These are phyloP conservation scores for Hebeloma cylindrosporum DNA, from an alignment of 768 basidiomycete genomes.

Conservation along the genomic window DNA sequence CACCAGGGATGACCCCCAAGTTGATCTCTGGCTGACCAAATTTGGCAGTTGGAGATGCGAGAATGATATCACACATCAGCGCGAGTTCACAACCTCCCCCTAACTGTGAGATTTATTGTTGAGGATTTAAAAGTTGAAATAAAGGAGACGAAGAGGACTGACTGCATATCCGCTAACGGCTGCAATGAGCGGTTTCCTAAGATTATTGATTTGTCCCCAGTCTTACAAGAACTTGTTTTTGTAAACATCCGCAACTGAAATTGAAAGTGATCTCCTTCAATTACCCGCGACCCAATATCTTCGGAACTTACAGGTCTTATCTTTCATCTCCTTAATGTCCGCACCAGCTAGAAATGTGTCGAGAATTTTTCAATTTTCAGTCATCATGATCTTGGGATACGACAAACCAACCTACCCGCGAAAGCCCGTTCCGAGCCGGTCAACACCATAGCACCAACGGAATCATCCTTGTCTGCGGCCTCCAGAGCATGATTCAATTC, in stretches of 20 bases:
- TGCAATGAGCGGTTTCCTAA: constrained; percentile 93
- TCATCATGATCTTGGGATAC: background rate
- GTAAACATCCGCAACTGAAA: constrained; percentile 81
- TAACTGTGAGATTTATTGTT: constrained; percentile 52
- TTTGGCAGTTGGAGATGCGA: constrained; percentile 84
- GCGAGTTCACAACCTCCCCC: constrained; percentile 98
- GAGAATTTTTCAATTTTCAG: background rate
- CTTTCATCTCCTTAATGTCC: constrained; percentile 99
- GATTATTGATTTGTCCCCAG: constrained; percentile 71
- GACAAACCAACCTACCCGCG: constrained; percentile 64
- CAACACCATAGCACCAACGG: constrained; percentile 81
- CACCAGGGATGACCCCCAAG: constrained; percentile 92
- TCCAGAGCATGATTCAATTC: constrained; percentile 80
- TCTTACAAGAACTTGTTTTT: constrained; percentile 80
- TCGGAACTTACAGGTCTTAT: constrained; percentile 73
- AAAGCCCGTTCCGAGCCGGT: constrained; percentile 94
- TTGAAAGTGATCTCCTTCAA: background rate
- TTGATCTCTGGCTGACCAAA: constrained; percentile 98
- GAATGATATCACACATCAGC: constrained; percentile 94
- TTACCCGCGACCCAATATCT: background rate
- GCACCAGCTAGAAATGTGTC: constrained; percentile 68
- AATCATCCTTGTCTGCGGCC: constrained; percentile 67
- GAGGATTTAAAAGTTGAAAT: background rate
- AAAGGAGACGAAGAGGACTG: constrained; percentile 25
- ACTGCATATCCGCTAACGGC: constrained; percentile 95